Percentiles rank a stretch among this genome's conserved stretches.
phyloP scores from a whole-genome alignment of 371 early-diverging fungal genomes.

The Mycotypha africana region DNA sequence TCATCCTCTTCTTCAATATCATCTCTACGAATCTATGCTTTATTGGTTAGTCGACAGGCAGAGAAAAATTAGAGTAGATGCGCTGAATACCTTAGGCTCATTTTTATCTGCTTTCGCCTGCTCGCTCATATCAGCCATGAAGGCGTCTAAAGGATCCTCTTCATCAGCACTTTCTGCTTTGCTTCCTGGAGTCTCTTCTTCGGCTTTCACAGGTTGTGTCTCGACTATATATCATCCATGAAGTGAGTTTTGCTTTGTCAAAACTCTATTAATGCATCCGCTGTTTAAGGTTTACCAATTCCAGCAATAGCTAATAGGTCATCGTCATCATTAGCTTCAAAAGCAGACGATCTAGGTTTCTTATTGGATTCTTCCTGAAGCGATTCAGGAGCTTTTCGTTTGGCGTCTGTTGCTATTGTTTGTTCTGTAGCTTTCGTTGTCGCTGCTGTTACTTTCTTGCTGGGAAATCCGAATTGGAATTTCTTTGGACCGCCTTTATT shows the following conservation, averaged over 20 bases:
- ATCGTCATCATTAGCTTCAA: conserved; percentile 14
- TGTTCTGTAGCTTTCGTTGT: no score
- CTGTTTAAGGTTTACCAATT: conserved; percentile 10
- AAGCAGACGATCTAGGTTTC: conserved; percentile 2
- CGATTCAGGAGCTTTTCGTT: conserved; percentile 4
- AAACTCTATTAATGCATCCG: no score
- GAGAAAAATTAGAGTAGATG: conserved; percentile 2
- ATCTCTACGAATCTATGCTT: conserved; percentile 47
- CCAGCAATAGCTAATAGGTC: conserved; percentile 26
- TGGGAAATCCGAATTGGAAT: conserved; percentile 21
- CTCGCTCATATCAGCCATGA: conserved; percentile 77
- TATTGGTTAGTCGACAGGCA: not conserved
- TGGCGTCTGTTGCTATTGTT: not conserved
- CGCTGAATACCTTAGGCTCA: conserved; percentile 48
- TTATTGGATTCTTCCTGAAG: not conserved
- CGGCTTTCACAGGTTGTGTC: not conserved
- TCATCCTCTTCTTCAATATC: conserved; percentile 80
- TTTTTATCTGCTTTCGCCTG: conserved; percentile 48
- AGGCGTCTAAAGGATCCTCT: conserved; percentile 84
- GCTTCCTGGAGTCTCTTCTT: not conserved
- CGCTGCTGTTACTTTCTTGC: conserved; percentile 3
- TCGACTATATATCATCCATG: not conserved
- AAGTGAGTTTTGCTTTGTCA: not conserved
- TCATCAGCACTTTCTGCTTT: conserved; percentile 48
- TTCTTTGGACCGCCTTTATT: conserved; percentile 7